Base-by-base conservation (phyloP, 2,329 filamentous ascomycete genomes). In the Arthrinium puccinioides region DNA sequence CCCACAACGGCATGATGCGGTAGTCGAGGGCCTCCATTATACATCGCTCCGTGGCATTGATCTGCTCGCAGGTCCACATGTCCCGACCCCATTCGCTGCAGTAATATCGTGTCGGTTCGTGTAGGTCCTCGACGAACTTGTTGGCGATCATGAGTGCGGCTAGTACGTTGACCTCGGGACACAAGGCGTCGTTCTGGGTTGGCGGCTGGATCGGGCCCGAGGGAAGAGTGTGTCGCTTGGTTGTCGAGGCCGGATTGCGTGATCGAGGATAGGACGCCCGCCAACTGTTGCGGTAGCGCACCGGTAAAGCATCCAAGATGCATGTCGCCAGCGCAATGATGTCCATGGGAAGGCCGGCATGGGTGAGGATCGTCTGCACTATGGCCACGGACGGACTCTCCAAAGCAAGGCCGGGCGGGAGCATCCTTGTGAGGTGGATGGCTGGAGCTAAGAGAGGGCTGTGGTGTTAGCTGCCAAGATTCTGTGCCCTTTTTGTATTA, bases 11-110 rank as follows among this genome's bases (percentile, higher is more conserved):
- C 56, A 82, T 57, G 51, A 84, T 73, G 38, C 76, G 69, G 57
- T 80, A 83, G 44, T 69, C 66, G 32, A 84, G 63, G 53, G 70
- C 76, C 61, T 80, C 74, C 66, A 82, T 74, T 47, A 83, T 71
- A 56, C 69, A 74, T 32, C 74, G 65, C 57, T 83, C 78, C 1
- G 79, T 82, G 34, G 69, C 68, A 47, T 80, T 81, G 48, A 83
- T 67, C 62, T 83, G 77, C 39, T 71, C 66, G 49, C 66, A 68
- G 3, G 74, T 71, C 77, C 79, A 84, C 32, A 70, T 49, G 33
- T 64, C 62, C 19, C 57, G 62, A 16, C 72, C 77, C 74, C 77
- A 82, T 20, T 54, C 56, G 13, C 61, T 49, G 43, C 66, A 64
- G 58, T 77, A 81, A 50, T 70, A 70, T 32, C 62, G 60, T 1